Evolutionary conservation across 139 green algal genomes (phyloP).

Genomic region (Diplosphaera chodatii): DNA sequence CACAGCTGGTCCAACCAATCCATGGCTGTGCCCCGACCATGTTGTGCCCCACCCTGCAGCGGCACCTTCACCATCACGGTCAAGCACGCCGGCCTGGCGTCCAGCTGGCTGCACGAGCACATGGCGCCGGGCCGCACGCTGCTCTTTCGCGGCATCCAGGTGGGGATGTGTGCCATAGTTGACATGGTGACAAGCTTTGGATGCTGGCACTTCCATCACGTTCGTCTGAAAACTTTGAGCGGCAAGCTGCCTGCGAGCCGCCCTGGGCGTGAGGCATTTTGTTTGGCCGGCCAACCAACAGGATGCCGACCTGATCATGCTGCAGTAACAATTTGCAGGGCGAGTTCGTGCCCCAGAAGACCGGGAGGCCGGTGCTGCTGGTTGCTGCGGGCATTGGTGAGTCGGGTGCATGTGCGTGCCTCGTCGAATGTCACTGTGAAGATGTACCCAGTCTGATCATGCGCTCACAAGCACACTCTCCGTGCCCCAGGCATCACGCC

Average conservation of each 20-base stretch:
- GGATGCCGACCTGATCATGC: no score
- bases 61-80: conserved; percentile 28
- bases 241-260: no score
- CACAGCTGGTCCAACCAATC: no score
- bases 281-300: no score
- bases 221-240: no score
- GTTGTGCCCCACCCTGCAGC: no score
- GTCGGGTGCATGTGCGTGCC: not conserved
- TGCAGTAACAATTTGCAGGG: not conserved
- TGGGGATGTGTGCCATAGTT: no score
- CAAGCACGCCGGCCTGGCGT: conserved; percentile 20
- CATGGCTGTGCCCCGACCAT: no score
- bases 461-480: not conserved
- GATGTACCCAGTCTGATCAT: not conserved
- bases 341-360: conserved; percentile 9
- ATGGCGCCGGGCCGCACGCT: conserved; percentile 3
- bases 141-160: conserved; percentile 1
- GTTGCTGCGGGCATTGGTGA: conserved; percentile 24
- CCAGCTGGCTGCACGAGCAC: conserved; percentile 18
- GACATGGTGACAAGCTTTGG: no score
- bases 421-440: not conserved
- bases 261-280: no score
- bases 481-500: conserved; percentile 23
- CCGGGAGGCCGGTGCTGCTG: conserved; percentile 11
- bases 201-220: no score